These are phyloP conservation scores for Kondoa malvinella DNA, from an alignment of 768 basidiomycete genomes.

Conservation along the genomic window DNA sequence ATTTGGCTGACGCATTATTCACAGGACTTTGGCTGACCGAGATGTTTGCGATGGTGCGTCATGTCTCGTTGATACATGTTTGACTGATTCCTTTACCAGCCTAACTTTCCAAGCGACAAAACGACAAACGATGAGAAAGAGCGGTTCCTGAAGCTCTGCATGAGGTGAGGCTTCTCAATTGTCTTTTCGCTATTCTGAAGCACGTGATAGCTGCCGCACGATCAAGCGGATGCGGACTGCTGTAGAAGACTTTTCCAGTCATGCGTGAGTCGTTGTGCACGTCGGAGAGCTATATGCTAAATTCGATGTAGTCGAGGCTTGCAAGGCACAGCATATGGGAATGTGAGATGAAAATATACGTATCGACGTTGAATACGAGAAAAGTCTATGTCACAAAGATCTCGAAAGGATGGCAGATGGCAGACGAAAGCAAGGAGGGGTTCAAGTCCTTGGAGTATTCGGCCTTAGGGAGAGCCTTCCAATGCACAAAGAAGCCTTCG, in stretches of 20 bases:
- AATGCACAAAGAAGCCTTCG: too few species aligned
- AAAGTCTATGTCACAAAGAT: too few species aligned
- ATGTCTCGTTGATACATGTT: background rate
- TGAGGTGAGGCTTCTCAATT: background rate
- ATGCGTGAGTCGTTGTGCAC: too few species aligned
- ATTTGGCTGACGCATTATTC: conserved; percentile 12
- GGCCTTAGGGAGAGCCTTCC: too few species aligned
- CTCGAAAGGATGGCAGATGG: too few species aligned
- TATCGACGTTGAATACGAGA: too few species aligned
- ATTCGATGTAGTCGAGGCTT: too few species aligned
- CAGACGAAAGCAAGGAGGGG: too few species aligned
- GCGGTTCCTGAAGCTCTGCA: background rate
- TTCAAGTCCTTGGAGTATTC: too few species aligned
- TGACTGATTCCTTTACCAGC: background rate
- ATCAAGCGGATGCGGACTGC: background rate
- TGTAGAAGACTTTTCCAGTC: background rate
- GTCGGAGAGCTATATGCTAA: too few species aligned
- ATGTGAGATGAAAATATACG: too few species aligned
- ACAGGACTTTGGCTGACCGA: background rate
- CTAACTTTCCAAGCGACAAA: background rate
- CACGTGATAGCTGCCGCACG: background rate
- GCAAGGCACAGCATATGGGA: too few species aligned
- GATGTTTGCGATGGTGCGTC: background rate
- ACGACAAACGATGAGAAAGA: background rate
- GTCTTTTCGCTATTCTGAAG: background rate